Evolutionary conservation across 305 asterid genomes (phyloP), one percentile per base, ranked within the genome.

Genomic region (Fraxinus sp.): DNA sequence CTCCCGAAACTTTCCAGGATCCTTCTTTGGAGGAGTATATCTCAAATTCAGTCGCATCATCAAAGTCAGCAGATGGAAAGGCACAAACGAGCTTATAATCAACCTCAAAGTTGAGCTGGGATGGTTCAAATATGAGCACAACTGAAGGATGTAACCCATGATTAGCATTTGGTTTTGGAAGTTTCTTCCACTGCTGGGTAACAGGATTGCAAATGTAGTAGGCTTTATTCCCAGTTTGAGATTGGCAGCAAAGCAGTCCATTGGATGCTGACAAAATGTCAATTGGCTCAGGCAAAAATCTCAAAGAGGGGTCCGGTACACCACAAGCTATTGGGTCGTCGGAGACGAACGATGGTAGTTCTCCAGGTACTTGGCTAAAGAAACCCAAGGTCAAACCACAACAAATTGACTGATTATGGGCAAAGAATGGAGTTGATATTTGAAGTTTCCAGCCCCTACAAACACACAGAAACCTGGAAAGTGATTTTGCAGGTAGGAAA

Each of bases 401-500:
- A 18, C 78, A 81, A 24, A 83, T 85, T 33, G 93, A 87, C 82
- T 88, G 92, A 24, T 46, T 88, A 84, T 91, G 92, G 75, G 87
- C 92, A 37, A 91, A 91, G 84, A 89, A 88, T 4, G 91, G 94
- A 33, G 82, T 68, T 36, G 89, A 83, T 73, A 91, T 86, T 84
- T 88, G 90, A 74, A 77, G 86, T 80, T 86, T 89, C 94, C 94
- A 91, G 76, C 87, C 92, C 79, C 88, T 83, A 77, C 92, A 91
- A 80, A 91, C 92, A 81, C 85, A 22, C 43, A 57, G 83, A 83
- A 83, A 87, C 84, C 90, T 87, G 85, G 64, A 49, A 59, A 89
- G 89, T 14, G 92, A 88, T 86, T 89, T 91, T 75, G 92, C 92
- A 30, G 94, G 94, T 83, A 91, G 90, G 79, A 81, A 91, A 26